Percentiles rank a stretch among this genome's conserved stretches.
phyloP scores from a whole-genome alignment of 2,329 filamentous ascomycete species.

The Aspergillus fischeri region DNA sequence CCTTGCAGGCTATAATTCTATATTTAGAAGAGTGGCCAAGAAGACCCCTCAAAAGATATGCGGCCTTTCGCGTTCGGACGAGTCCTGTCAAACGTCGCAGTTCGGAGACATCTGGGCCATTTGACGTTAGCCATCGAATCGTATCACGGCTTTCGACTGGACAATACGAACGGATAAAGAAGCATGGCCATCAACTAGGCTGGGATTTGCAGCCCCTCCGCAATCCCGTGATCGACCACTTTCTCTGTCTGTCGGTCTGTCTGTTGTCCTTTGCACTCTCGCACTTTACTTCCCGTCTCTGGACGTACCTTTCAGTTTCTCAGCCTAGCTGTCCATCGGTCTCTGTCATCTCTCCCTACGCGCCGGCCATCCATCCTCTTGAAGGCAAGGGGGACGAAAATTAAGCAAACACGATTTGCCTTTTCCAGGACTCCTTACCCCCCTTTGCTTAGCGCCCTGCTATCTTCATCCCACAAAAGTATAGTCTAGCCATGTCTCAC shows the following conservation, averaged over 20 bases:
- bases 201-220: neutral
- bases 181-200: neutral
- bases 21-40: neutral
- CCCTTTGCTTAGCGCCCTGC: neutral
- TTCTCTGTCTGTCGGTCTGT: neutral
- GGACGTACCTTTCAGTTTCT: neutral
- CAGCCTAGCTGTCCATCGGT: neutral
- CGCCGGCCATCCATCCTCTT: neutral
- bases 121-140: neutral
- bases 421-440: neutral
- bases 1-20: neutral
- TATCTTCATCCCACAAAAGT: neutral
- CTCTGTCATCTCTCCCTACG: neutral
- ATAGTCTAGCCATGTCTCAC: slow-evolving; percentile 8
- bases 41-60: neutral
- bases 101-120: neutral
- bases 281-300: neutral
- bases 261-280: neutral
- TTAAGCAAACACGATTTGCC: neutral
- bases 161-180: neutral
- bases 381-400: neutral
- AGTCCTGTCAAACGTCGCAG: neutral
- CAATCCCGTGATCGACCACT: neutral
- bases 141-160: neutral
- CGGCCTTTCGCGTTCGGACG: neutral